phyloP scores from a whole-genome alignment of 345 rosid species.

The Corchorus capsularis region DNA sequence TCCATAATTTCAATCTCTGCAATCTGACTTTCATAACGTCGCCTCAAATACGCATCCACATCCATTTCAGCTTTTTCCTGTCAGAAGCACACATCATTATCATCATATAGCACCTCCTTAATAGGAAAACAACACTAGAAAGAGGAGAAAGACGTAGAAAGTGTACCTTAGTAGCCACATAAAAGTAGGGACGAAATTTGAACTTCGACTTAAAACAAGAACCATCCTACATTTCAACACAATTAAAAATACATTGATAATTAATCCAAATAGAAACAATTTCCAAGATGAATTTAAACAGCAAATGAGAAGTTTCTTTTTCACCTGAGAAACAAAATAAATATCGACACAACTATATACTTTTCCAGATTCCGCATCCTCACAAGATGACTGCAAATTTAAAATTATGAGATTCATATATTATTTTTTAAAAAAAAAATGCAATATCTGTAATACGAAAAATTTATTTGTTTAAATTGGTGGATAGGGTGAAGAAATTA shows the following conservation, averaged over 20 bases:
- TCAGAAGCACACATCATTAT: slow-evolving; percentile 4
- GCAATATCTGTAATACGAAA: not conserved
- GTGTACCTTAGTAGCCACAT: slow-evolving; percentile 75
- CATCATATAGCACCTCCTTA: slow-evolving; percentile 6
- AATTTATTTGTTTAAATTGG: not conserved
- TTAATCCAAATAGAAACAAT: not conserved
- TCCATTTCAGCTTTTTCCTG: slow-evolving; percentile 87
- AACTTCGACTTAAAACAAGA: slow-evolving; percentile 82
- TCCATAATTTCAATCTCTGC: slow-evolving; percentile 68
- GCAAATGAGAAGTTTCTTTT: slow-evolving; percentile 22
- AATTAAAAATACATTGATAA: not conserved
- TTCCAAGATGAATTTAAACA: not conserved
- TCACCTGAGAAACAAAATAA: slow-evolving; percentile 89
- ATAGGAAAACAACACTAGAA: not conserved
- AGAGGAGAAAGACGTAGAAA: not conserved
- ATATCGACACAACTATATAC: slow-evolving; percentile 78
- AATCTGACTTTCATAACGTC: slow-evolving; percentile 82
- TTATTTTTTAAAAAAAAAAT: not conserved
- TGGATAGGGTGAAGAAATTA: not conserved
- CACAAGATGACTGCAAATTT: slow-evolving; percentile 76
- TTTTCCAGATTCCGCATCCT: slow-evolving; percentile 68
- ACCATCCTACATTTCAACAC: slow-evolving; percentile 62
- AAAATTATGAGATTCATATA: not conserved
- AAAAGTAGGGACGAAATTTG: slow-evolving; percentile 91
- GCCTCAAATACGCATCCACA: slow-evolving; percentile 82